Evolutionary conservation across 2,329 filamentous ascomycete species (phyloP).

Genomic region (Colletotrichum higginsianum): DNA sequence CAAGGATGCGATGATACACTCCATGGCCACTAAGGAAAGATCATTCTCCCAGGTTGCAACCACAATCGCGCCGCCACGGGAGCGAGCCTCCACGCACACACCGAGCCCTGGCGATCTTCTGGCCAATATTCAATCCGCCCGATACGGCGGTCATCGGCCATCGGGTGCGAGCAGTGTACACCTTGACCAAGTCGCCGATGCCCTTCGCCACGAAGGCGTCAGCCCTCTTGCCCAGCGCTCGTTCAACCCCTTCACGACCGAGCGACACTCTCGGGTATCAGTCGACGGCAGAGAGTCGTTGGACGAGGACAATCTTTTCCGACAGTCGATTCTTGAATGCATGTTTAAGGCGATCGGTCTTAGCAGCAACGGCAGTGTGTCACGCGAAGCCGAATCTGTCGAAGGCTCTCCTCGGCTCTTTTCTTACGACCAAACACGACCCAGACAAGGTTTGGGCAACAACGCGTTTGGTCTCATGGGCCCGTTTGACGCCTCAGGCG

Average conservation of each 20-base stretch:
- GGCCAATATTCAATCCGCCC: slow-evolving; percentile 80
- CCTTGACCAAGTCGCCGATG: slow-evolving; percentile 47
- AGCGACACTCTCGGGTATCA: slow-evolving; percentile 63
- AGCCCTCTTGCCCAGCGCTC: slow-evolving; percentile 66
- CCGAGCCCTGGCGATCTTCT: slow-evolving; percentile 84
- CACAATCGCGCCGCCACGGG: slow-evolving; percentile 57
- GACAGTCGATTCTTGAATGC: slow-evolving; percentile 91
- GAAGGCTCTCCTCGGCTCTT: slow-evolving; percentile 89
- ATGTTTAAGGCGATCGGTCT: slow-evolving; percentile 96
- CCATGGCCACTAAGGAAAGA: slow-evolving; percentile 65
- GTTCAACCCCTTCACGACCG: slow-evolving; percentile 71
- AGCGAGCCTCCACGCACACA: slow-evolving; percentile 61
- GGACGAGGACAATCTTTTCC: slow-evolving; percentile 90
- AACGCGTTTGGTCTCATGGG: slow-evolving; percentile 95
- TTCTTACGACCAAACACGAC: slow-evolving; percentile 85
- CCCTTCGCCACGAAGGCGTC: slow-evolving; percentile 53
- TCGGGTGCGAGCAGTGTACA: slow-evolving; percentile 49
- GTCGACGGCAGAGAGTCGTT: slow-evolving; percentile 83
- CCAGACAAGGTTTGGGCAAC: slow-evolving; percentile 81
- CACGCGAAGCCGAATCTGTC: slow-evolving; percentile 79
- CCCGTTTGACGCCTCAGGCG: slow-evolving; percentile 80
- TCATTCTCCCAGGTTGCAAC: slow-evolving; percentile 60
- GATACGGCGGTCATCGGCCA: slow-evolving; percentile 67
- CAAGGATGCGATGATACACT: slow-evolving; percentile 84
- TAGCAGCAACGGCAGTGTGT: slow-evolving; percentile 75